A percentile compares a stretch with the other conserved stretches of the same genome.
Conservation (phyloP, 805 yeast genomes). For the Barnettozyma populi region DNA sequence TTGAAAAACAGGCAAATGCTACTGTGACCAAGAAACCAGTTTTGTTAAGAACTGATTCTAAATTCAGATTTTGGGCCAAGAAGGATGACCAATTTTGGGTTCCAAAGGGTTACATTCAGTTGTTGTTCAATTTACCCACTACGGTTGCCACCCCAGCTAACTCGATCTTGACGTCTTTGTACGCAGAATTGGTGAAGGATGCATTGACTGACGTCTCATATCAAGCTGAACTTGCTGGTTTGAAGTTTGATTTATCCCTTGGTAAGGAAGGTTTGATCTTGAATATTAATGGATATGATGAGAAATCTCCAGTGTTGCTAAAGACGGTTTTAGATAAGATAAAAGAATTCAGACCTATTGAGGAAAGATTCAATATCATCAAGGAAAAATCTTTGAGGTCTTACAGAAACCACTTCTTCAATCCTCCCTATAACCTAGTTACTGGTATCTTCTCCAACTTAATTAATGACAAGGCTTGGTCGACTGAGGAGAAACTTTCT, state of each 20-base stretch:
- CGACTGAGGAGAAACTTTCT: slow-evolving; percentile 52
- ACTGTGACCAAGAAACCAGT: slow-evolving; percentile 48
- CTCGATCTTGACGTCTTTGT: slow-evolving; percentile 53
- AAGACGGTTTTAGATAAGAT: slow-evolving; percentile 54
- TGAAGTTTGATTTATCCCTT: slow-evolving; percentile 49
- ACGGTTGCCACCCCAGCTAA: slow-evolving; percentile 54
- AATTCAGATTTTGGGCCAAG: slow-evolving; percentile 74
- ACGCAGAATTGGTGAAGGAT: slow-evolving; percentile 70
- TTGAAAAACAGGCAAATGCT: slow-evolving; percentile 37
- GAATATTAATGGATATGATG: slow-evolving; percentile 73
- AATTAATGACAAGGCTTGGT: slow-evolving; percentile 69
- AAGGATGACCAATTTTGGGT: slow-evolving; percentile 84
- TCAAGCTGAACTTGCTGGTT: slow-evolving; percentile 79
- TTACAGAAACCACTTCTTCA: slow-evolving; percentile 61
- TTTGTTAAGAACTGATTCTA: slow-evolving; percentile 47
- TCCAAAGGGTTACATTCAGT: slow-evolving; percentile 73
- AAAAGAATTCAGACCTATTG: slow-evolving; percentile 41
- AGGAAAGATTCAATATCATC: slow-evolving; percentile 58
- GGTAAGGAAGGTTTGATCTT: slow-evolving; percentile 69
- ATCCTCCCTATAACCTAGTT: slow-evolving; percentile 75
- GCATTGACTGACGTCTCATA: slow-evolving; percentile 71
- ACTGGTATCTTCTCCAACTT: slow-evolving; percentile 56
- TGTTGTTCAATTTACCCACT: slow-evolving; percentile 61
- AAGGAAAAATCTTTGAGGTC: slow-evolving; percentile 60
- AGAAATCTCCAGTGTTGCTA: slow-evolving; percentile 64